A percentile compares a stretch with the other conserved stretches of the same genome.
Conservation (phyloP, 192 early-diverging fungal genomes). For the Rhizophagus clarus region DNA sequence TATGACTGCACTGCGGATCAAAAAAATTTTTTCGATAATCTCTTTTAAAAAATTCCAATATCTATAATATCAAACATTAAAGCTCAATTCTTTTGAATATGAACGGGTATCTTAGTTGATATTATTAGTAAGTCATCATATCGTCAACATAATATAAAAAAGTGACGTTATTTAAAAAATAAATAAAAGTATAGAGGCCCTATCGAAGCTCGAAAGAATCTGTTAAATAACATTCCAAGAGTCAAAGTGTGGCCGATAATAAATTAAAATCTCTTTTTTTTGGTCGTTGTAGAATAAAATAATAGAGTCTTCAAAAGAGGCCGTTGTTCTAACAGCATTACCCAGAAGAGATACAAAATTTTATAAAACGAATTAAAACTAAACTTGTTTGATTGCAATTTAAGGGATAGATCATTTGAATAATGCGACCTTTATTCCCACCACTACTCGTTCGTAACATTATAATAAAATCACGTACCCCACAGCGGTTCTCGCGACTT, state of each 20-base stretch:
- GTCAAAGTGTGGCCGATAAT: not conserved
- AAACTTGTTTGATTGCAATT: not conserved
- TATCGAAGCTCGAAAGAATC: conserved; percentile 13
- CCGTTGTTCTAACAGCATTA: not conserved
- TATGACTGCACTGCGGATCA: not conserved
- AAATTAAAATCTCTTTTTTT: not conserved
- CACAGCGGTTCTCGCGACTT: not conserved
- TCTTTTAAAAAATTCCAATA: not conserved
- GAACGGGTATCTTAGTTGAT: not conserved
- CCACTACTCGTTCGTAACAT: not conserved
- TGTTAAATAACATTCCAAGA: not conserved
- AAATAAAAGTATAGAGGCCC: not conserved
- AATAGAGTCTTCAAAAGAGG: not conserved
- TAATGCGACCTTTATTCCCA: not conserved
- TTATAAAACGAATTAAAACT: not conserved
- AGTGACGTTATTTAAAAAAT: too few species aligned
- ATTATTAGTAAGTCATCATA: not conserved
- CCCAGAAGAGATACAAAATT: not conserved
- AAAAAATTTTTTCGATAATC: not conserved
- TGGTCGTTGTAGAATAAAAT: conserved; percentile 7
- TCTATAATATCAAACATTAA: not conserved
- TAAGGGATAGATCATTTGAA: not conserved
- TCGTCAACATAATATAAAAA: too few species aligned
- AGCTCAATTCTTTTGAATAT: not conserved
- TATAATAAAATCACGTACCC: not conserved